phyloP scores from a whole-genome alignment of 345 rosid genomes.

The Murraya paniculata region DNA sequence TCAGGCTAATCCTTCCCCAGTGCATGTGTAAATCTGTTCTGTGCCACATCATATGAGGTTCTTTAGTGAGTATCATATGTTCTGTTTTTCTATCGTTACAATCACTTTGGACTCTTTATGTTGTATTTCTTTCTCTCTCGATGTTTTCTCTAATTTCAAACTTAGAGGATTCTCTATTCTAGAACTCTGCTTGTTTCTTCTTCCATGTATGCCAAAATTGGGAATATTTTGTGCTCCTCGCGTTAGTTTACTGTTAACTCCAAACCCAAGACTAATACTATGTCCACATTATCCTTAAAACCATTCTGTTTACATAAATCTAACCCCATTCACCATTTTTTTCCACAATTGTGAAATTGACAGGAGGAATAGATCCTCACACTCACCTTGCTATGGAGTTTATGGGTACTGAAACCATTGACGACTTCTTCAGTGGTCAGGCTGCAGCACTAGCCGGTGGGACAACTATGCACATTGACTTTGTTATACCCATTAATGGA shows the following conservation, averaged over 20 bases:
- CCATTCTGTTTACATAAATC: not conserved
- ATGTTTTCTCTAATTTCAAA: not conserved
- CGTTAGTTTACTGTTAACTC: not conserved
- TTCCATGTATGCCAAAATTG: not conserved
- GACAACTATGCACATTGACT: constrained; percentile 97
- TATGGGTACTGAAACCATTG: constrained; percentile 73
- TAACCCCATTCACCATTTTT: not conserved
- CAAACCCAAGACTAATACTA: not conserved
- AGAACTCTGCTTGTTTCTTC: not conserved
- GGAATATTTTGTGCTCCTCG: not conserved
- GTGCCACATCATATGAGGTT: not conserved
- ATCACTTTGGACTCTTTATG: not conserved
- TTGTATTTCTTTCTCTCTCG: not conserved
- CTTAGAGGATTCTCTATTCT: not conserved
- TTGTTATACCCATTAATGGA: constrained; percentile 81
- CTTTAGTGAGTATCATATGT: not conserved
- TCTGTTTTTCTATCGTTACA: too few species aligned
- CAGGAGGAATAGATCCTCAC: constrained; percentile 99
- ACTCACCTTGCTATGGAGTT: constrained; percentile 81
- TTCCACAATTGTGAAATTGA: constrained; percentile 5
- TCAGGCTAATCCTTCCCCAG: not conserved
- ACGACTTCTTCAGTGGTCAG: constrained; percentile 97
- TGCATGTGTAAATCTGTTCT: not conserved
- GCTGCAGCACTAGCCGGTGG: constrained; percentile 99
- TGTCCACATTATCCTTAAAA: not conserved